phyloP scores from a whole-genome alignment of 805 yeast genomes.

The Ogataea naganishii region DNA sequence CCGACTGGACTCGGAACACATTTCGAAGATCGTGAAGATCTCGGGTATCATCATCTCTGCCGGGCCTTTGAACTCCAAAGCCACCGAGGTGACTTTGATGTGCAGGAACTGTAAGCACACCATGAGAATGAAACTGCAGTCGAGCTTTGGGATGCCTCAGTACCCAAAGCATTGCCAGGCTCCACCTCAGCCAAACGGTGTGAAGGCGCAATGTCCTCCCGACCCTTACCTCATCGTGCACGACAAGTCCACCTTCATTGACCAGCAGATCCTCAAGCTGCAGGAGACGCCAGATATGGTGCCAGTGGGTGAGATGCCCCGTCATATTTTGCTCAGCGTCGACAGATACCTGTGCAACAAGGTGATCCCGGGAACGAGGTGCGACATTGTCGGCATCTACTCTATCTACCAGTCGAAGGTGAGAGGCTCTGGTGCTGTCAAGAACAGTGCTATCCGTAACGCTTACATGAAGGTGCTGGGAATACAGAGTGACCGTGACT shows the following conservation, averaged over 20 bases:
- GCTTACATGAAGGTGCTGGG: conserved; percentile 88
- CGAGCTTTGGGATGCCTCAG: conserved; percentile 64
- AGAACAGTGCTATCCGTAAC: conserved; percentile 81
- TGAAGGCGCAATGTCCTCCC: conserved; percentile 62
- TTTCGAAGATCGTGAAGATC: conserved; percentile 80
- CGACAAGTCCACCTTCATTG: conserved; percentile 88
- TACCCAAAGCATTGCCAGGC: conserved; percentile 64
- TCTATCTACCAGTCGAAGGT: conserved; percentile 78
- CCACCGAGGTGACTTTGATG: conserved; percentile 73
- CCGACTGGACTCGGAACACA: conserved; percentile 77
- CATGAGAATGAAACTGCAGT: conserved; percentile 46
- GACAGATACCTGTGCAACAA: conserved; percentile 86
- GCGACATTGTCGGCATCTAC: conserved; percentile 86
- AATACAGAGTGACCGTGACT: conserved; percentile 67
- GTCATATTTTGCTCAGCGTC: conserved; percentile 79
- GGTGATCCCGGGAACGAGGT: conserved; percentile 92
- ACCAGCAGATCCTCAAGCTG: conserved; percentile 86
- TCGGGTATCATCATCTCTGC: conserved; percentile 93
- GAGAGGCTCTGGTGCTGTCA: conserved; percentile 34
- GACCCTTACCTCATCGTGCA: conserved; percentile 93
- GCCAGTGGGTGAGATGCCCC: conserved; percentile 98
- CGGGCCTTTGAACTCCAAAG: conserved; percentile 80
- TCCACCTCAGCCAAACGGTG: conserved; percentile 41
- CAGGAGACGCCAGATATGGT: conserved; percentile 99
- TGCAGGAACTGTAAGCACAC: conserved; percentile 87